Conservation (phyloP, 2,329 filamentous ascomycete genomes). For the Neophaeococcomyces aloes region DNA sequence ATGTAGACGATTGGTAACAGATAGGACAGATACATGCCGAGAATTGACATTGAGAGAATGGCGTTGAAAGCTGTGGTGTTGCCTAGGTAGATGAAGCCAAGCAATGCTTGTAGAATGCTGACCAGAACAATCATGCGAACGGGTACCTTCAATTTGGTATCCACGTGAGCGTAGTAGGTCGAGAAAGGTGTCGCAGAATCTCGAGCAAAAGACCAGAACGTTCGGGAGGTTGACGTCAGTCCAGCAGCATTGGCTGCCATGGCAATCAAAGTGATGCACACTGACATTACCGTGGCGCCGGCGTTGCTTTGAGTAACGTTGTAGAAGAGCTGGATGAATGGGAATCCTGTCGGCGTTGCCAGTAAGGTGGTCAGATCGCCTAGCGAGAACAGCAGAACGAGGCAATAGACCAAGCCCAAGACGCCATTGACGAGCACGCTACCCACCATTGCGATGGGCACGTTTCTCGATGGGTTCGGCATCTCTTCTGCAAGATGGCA, state of each 20-base stretch:
- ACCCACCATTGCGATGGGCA: constrained; percentile 27
- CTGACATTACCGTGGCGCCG: constrained; percentile 26
- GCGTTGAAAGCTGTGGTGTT: constrained; percentile 27
- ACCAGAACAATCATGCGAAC: constrained; percentile 28
- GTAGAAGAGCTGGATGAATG: constrained; percentile 26
- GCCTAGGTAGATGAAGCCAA: constrained; percentile 32
- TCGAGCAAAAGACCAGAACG: constrained; percentile 35
- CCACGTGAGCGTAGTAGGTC: constrained; percentile 17
- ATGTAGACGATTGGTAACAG: constrained; percentile 34
- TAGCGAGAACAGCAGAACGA: constrained; percentile 37
- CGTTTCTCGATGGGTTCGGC: constrained; percentile 21
- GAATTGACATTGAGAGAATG: constrained; percentile 29
- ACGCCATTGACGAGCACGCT: constrained; percentile 34
- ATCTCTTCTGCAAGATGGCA: constrained; percentile 32
- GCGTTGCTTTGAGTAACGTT: no score
- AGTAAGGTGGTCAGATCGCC: constrained; percentile 22
- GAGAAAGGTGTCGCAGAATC: constrained; percentile 28
- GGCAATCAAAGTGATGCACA: constrained; percentile 26
- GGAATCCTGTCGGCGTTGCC: constrained; percentile 33
- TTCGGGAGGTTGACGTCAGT: constrained; percentile 38
- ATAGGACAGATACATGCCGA: constrained; percentile 29
- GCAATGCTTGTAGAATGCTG: constrained; percentile 24
- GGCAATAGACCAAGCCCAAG: constrained; percentile 34
- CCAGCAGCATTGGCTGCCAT: constrained; percentile 32
- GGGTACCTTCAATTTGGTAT: constrained; percentile 26